Conservation (phyloP, 441 rosid genomes). For the Corymbia citriodora region DNA sequence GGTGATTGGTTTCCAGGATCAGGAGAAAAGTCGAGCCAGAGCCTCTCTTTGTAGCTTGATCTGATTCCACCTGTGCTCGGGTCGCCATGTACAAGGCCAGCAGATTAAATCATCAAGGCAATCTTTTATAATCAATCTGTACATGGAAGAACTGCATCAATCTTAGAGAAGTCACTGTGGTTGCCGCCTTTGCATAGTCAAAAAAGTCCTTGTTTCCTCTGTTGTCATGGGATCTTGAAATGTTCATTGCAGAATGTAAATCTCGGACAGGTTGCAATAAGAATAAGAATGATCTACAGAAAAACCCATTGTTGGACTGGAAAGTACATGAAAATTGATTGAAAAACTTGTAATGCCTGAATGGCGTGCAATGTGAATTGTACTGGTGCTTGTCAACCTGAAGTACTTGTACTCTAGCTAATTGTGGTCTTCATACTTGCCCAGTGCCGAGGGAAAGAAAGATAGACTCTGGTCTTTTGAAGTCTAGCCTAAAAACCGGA, state of each 20-base stretch:
- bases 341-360: background rate
- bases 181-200: background rate
- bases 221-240: background rate
- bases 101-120: background rate
- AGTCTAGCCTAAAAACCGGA: background rate
- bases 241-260: background rate
- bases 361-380: background rate
- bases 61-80: background rate
- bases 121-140: background rate
- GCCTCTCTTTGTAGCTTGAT: constrained; percentile 53
- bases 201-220: background rate
- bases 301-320: background rate
- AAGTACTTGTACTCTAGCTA: background rate
- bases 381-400: background rate
- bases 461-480: background rate
- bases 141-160: background rate
- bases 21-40: constrained; percentile 69
- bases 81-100: background rate
- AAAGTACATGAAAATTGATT: background rate
- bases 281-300: background rate
- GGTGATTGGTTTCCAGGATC: constrained; percentile 45
- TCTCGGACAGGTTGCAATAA: background rate
- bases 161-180: background rate
- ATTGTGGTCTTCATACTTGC: background rate
- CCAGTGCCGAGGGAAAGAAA: background rate